Evolutionary conservation across 2,329 filamentous ascomycete genomes (phyloP), one percentile per base, ranked within the genome.

Genomic region (Sarocladiaceae sp.): DNA sequence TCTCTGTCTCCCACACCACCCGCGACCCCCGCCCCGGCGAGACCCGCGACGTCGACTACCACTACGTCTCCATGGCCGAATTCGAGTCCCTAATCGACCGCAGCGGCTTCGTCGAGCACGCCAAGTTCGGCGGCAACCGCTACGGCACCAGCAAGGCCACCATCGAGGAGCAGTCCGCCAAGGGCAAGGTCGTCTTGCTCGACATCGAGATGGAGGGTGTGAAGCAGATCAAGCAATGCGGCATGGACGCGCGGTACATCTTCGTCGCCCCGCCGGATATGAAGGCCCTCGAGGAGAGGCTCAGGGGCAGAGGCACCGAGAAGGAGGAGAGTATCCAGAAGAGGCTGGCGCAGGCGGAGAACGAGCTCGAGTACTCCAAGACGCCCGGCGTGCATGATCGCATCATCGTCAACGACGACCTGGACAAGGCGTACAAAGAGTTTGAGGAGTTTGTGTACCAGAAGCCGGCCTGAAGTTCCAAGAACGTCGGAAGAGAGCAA

Each of bases 131-230:
- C 32, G 82, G 80, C 45, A 95, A 96, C 67, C 71, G 80, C 58
- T 96, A 96, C 67, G 90, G 90, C 46, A 95, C 89, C 4, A 87
- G 80, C 60, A 82, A 88, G 58, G 73, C 76, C 64, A 88, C 88
- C 21, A 88, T 95, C 50, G 76, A 83, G 63, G 80, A 87, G 57
- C 82, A 90, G 61, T 76, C 76, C 2, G 76, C 78, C 48, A 79
- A 82, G 66, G 83, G 82, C 15, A 76, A 74, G 57, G 79, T 89
- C 33, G 91, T 90, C 49, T 81, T 96, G 39, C 70, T 96, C 53
- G 91, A 97, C 63, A 97, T 96, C 60, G 91, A 96, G 74, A 95
- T 96, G 88, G 89, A 95, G 60, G 90, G 90, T 48, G 89, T 96
- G 47, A 95, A 95, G 71, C 90, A 96, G 67, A 86, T 96, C 58